Percentiles rank a stretch among this genome's conserved stretches.
phyloP scores from a whole-genome alignment of 2,329 filamentous ascomycete genomes.

The Fusarium udum region DNA sequence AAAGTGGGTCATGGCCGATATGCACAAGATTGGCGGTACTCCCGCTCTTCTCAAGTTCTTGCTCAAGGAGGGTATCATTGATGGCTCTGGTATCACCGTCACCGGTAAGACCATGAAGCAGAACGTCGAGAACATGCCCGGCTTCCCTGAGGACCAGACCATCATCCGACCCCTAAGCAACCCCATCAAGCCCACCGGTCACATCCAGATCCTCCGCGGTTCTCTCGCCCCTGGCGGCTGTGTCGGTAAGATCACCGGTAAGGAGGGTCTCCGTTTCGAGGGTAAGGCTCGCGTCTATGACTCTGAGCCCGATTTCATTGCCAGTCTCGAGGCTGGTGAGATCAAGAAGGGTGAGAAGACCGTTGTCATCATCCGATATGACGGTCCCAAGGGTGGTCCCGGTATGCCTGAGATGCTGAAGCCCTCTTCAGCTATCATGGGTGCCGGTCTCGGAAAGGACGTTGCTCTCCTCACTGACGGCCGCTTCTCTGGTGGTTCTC shows the following conservation, averaged over 20 bases:
- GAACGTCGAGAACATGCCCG: conserved; percentile 80
- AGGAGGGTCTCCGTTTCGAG: conserved; percentile 85
- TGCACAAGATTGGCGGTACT: conserved; percentile 87
- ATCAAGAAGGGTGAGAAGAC: conserved; percentile 89
- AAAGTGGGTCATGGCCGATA: conserved; percentile 85
- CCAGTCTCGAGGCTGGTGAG: conserved; percentile 77
- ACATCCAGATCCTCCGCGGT: conserved; percentile 88
- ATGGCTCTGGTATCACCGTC: conserved; percentile 82
- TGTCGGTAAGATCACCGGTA: conserved; percentile 93
- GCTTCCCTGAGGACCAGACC: conserved; percentile 78
- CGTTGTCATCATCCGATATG: conserved; percentile 90
- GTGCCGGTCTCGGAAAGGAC: conserved; percentile 80
- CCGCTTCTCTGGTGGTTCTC: conserved; percentile 81
- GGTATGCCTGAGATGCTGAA: conserved; percentile 97
- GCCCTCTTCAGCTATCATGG: conserved; percentile 92
- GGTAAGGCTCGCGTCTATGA: conserved; percentile 86
- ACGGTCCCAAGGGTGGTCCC: conserved; percentile 91
- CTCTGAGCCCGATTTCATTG: conserved; percentile 83
- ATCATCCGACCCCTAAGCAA: conserved; percentile 84
- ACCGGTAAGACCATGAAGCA: conserved; percentile 90
- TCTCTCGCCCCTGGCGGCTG: conserved; percentile 87
- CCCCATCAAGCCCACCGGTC: conserved; percentile 87
- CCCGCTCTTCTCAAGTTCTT: conserved; percentile 89
- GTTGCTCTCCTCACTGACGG: conserved; percentile 79
- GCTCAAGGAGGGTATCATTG: conserved; percentile 81